Conservation (phyloP, 371 early-diverging fungal species). For the Nematocida sp. region DNA sequence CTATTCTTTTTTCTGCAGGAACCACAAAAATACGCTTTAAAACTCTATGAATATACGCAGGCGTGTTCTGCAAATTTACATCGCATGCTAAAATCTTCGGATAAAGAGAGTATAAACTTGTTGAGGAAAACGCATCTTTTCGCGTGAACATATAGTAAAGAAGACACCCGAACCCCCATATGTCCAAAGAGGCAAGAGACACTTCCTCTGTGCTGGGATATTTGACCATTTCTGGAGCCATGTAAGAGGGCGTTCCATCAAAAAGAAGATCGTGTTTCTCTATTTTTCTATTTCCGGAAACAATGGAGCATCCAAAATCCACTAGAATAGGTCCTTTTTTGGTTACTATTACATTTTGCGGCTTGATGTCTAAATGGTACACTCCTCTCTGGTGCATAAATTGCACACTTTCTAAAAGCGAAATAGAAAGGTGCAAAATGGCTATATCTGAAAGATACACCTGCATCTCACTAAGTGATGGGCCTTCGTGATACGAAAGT, state of each 20-base stretch:
- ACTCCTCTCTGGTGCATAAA: conserved; percentile 29
- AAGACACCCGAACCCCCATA: conserved; percentile 56
- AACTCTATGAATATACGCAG: conserved; percentile 2
- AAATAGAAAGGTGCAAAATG: background rate
- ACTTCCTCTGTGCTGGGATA: background rate
- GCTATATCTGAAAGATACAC: background rate
- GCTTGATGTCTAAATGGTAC: conserved; percentile 50
- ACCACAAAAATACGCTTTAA: conserved; percentile 2
- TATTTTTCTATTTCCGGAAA: background rate
- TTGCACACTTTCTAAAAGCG: conserved; percentile 31
- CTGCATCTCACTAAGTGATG: background rate
- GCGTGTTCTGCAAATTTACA: conserved; percentile 13
- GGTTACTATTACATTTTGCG: conserved; percentile 28
- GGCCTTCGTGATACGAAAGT: conserved; percentile 6
- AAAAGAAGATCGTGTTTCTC: conserved; percentile 19
- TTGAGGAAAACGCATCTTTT: conserved; percentile 38
- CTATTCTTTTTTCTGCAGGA: conserved; percentile 7
- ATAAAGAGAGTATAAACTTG: conserved; percentile 46
- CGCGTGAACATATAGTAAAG: conserved; percentile 45
- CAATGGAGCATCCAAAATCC: conserved; percentile 47
- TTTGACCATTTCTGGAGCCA: conserved; percentile 49
- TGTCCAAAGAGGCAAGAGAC: conserved; percentile 25
- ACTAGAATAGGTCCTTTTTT: background rate
- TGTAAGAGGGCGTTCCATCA: conserved; percentile 51
- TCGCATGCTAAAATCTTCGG: conserved; percentile 45